Percentiles rank a stretch among this genome's conserved stretches.
Evolutionary conservation across 129 eudicot genomes (phyloP).

Genomic region (Solidago caesia): DNA sequence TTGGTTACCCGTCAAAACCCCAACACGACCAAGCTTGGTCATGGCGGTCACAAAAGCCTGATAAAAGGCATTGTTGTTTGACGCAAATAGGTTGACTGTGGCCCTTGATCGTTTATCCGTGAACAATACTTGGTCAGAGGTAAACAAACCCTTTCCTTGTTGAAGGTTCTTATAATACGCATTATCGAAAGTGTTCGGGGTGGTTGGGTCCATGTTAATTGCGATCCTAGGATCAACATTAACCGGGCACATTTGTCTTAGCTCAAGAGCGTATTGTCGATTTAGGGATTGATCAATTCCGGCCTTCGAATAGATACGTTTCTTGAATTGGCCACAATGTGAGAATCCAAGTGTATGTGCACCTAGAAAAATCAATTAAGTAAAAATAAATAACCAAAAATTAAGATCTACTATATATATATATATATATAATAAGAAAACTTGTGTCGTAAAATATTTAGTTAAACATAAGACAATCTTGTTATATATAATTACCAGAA

Average conservation of each 20-base stretch:
- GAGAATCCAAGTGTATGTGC: slow-evolving; percentile 95
- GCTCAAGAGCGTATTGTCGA: slow-evolving; percentile 50
- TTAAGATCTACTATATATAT: background rate
- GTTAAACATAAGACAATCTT: no score
- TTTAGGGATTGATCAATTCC: slow-evolving; percentile 63
- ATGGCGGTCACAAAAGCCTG: slow-evolving; percentile 63
- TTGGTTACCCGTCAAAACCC: slow-evolving; percentile 65
- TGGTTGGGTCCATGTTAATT: slow-evolving; percentile 78
- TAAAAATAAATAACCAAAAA: background rate
- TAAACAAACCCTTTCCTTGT: slow-evolving; percentile 64
- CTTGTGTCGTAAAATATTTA: no score
- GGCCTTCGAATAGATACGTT: slow-evolving; percentile 45
- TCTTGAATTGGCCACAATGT: slow-evolving; percentile 73
- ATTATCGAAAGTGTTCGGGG: slow-evolving; percentile 74
- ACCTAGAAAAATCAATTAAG: slow-evolving; percentile 35
- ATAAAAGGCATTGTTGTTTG: slow-evolving; percentile 48
- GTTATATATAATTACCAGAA: slow-evolving; percentile 48
- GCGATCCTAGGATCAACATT: slow-evolving; percentile 72
- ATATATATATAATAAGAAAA: no score
- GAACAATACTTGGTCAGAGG: slow-evolving; percentile 65
- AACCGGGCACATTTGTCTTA: slow-evolving; percentile 64
- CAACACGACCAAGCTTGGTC: slow-evolving; percentile 72
- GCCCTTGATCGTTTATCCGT: slow-evolving; percentile 50
- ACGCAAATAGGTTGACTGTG: slow-evolving; percentile 60
- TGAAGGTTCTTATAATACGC: slow-evolving; percentile 63